Evolutionary conservation across 805 yeast species (phyloP), one percentile per base, ranked within the genome.

Genomic region (Metschnikowia lachancei): DNA sequence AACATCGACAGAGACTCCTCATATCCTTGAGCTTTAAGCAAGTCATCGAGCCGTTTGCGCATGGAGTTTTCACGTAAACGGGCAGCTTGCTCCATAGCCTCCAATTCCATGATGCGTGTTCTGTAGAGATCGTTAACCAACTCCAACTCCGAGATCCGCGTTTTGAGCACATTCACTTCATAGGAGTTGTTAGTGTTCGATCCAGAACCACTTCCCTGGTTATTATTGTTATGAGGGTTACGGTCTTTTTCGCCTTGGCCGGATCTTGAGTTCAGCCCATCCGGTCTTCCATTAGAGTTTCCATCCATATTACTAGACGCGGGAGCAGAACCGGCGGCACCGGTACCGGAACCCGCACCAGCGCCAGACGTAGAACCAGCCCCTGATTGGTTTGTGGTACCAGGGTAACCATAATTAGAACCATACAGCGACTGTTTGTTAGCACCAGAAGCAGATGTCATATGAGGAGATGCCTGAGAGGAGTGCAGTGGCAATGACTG

Each of bases 81-180:
- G 0, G 80, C 75, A 5, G 81, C 82, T 47, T 67, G 73, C 57
- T 79, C 83, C 77, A 75, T 70, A 17, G 81, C 81, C 66, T 92
- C 97, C 53, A 92, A 72, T 61, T 92, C 96, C 63, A 78, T 72
- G 36, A 92, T 87, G 55, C 95, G 79, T 6, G 92, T 80, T 56
- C 87, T 80, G 70, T 89, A 87, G 48, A 92, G 69, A 61, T 91
- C 97, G 58, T 90, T 91, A 34, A 92, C 96, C 36, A 91, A 73
- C 63, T 92, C 98, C 51, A 92, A 75, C 63, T 92, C 98, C 11
- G 86, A 80, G 18, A 91, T 87, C 48, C 95, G 75, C 0, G 96
- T 87, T 53, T 81, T 80, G 52, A 91, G 67, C 20, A 65, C 57
- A 20, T 73, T 68, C 12, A 64, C 56, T 52, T 69, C 74, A 51